A percentile compares a stretch with the other conserved stretches of the same genome.
These are phyloP conservation scores for Epichloe gansuensis DNA, from an alignment of 2,329 filamentous ascomycete genomes.

Conservation along the genomic window DNA sequence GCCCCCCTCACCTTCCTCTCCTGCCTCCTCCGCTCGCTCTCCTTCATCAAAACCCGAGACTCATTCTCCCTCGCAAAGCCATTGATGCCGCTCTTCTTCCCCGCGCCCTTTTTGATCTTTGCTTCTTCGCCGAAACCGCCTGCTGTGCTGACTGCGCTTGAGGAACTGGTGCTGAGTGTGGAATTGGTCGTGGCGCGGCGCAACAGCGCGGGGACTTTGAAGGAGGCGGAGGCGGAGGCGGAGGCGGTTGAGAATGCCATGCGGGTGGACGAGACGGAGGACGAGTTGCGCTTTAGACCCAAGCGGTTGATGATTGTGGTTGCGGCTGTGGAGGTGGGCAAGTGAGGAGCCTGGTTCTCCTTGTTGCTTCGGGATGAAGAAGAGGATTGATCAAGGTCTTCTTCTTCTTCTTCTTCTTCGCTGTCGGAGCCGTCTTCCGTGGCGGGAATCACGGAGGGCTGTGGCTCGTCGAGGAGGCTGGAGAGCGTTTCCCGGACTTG, in stretches of 20 bases:
- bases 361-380: slow-evolving; percentile 27
- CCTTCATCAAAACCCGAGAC: slow-evolving; percentile 38
- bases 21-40: slow-evolving; percentile 45
- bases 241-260: slow-evolving; percentile 44
- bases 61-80: slow-evolving; percentile 49
- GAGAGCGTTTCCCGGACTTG: slow-evolving; percentile 78
- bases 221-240: slow-evolving; percentile 33
- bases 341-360: slow-evolving; percentile 31
- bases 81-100: slow-evolving; percentile 47
- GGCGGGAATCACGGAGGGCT: slow-evolving; percentile 35
- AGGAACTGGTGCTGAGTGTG: slow-evolving; percentile 26
- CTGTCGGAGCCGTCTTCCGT: slow-evolving; percentile 23
- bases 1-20: slow-evolving; percentile 46
- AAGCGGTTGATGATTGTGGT: slow-evolving; percentile 55
- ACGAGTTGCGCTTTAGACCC: slow-evolving; percentile 46
- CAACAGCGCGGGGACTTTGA: slow-evolving; percentile 59
- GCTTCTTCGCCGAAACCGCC: slow-evolving; percentile 33
- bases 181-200: slow-evolving; percentile 61
- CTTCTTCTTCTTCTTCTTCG: slow-evolving; percentile 18
- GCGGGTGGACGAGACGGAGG: slow-evolving; percentile 22
- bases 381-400: background rate
- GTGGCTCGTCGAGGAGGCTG: slow-evolving; percentile 55
- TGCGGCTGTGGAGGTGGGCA: slow-evolving; percentile 21
- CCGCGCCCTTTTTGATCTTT: slow-evolving; percentile 47
- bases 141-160: slow-evolving; percentile 16